Evolutionary conservation across 2,329 filamentous ascomycete species (phyloP), one percentile per base, ranked within the genome.

Genomic region (Epichloe gansuensis): DNA sequence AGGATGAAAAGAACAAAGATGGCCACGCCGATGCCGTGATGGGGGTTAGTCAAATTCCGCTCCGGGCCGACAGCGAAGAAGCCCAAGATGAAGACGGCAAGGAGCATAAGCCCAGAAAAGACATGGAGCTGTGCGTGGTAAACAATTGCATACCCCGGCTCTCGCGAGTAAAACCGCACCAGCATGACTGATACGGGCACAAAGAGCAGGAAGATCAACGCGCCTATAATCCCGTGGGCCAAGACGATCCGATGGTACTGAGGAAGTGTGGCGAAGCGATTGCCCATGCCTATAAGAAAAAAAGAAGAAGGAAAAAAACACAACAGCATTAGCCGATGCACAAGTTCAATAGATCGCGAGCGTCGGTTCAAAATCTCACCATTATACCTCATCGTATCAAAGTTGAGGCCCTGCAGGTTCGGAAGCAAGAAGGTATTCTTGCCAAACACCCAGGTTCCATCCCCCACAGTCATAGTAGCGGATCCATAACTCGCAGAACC

Each of bases 341-440:
- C 36, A 44, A 25, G 11, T 5, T 34, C 4, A 23, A n/a, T 35
- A 23, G 31, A 23, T 34, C 23, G 9, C 27, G 36, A 31, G 9
- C 21, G 11, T 4, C 9, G 5, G 39, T 27, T 34, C 36, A 47
- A 17, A 17, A 43, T 31, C 44, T 44, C 70, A 88, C 85, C 87
- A 77, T 93, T 93, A 69, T 89, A 89, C 64, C 77, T 81, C 82
- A 87, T 90, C 5, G 87, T 90, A 48, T 84, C 84, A 65, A 88
- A 87, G 64, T 89, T 87, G 57, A 88, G 68, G 8, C 85, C 86
- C 60, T 83, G 74, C 45, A 93, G 71, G 62, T 89, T 89, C 38
- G 87, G 87, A 49, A 93, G 70, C 51, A 93, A 71, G 64, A 91
- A 93, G 17, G 78, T 82, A 62, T 90, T 88, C 64, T 84, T 84